Base-by-base conservation (phyloP, 2,329 filamentous ascomycete species). In the Ophiostoma ulmi region DNA sequence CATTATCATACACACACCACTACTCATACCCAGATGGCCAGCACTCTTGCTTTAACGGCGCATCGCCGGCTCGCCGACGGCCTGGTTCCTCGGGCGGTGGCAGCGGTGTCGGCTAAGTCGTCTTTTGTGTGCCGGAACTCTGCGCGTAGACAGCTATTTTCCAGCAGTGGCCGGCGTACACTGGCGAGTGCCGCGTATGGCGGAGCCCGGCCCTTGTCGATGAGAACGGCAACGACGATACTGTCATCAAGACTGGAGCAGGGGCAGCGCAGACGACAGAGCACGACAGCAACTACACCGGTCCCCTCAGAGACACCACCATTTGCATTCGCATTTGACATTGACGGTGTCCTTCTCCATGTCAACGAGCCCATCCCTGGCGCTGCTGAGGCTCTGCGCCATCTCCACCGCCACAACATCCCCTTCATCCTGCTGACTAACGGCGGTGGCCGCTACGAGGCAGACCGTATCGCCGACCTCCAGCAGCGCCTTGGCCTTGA, bases 361-460 rank as follows among this genome's bases (percentile, higher is more conserved):
- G 91, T 91, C 72, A 88, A 91, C 4, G 87, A 89, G 73, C 89
- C 92, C 3, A 89, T 98, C 66, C 90, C 92, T 1, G 90, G 91
- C 41, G 94, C 95, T 1, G 83, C 87, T 1, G 85, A 91, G 76
- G 86, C 93, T 17, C 85, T 99, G 26, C 82, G 83, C 39, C 90
- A 88, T 76, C 88, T 98, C 26, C 88, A 93, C 75, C 81, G 85
- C 66, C 85, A 93, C 76, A 84, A 87, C 66, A 92, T 97, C 65
- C 94, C 94, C 14, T 98, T 97, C 81, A 94, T 99, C 76, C 87
- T 99, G 44, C 85, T 99, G 73, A 99, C 95, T 72, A 99, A 99
- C 80, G 95, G 95, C 75, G 95, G 95, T 61, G 95, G 95, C 71
- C 93, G 91, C 77, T 87, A 89, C 73, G 94, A 98, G 80, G 83